phyloP scores from a whole-genome alignment of 2,329 filamentous ascomycete genomes.

The Sphaerulina populicola region DNA sequence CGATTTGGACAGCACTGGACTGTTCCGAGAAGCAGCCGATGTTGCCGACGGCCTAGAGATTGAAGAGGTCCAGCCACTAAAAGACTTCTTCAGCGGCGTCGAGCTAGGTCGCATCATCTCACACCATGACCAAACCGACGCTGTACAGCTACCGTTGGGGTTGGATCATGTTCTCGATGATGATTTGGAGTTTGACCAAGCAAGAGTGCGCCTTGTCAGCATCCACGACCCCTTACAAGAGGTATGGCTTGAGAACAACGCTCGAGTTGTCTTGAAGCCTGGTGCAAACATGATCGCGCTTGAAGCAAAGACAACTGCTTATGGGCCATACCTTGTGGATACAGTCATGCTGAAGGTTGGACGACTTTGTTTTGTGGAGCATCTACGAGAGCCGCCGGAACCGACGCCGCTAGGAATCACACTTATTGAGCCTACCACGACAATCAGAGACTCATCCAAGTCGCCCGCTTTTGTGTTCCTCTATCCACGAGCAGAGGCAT shows the following conservation, averaged over 20 bases:
- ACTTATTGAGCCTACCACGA: slow-evolving; percentile 29
- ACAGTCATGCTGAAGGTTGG: slow-evolving; percentile 57
- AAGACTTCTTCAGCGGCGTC: slow-evolving; percentile 64
- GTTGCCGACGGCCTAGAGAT: slow-evolving; percentile 46
- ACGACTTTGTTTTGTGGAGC: slow-evolving; percentile 59
- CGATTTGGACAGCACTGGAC: slow-evolving; percentile 32
- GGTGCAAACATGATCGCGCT: slow-evolving; percentile 49
- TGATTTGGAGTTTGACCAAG: slow-evolving; percentile 56
- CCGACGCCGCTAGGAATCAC: slow-evolving; percentile 44
- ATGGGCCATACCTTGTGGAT: slow-evolving; percentile 68
- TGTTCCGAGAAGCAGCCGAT: slow-evolving; percentile 39
- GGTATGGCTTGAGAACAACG: slow-evolving; percentile 52
- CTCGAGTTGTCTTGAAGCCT: slow-evolving; percentile 44
- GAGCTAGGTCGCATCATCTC: slow-evolving; percentile 58
- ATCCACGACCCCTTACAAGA: slow-evolving; percentile 54
- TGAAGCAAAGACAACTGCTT: slow-evolving; percentile 50
- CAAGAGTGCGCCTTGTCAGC: slow-evolving; percentile 56
- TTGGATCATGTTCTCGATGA: slow-evolving; percentile 67
- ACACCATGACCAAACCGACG: slow-evolving; percentile 64
- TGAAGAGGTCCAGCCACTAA: slow-evolving; percentile 60
- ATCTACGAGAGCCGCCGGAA: slow-evolving; percentile 41
- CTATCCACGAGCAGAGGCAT: slow-evolving; percentile 60
- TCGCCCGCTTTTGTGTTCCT: slow-evolving; percentile 51
- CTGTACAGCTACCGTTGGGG: slow-evolving; percentile 61
- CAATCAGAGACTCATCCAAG: slow-evolving; percentile 17